These are phyloP conservation scores for Agrocybe chaxingu DNA, from an alignment of 768 basidiomycete species.

Conservation along the genomic window DNA sequence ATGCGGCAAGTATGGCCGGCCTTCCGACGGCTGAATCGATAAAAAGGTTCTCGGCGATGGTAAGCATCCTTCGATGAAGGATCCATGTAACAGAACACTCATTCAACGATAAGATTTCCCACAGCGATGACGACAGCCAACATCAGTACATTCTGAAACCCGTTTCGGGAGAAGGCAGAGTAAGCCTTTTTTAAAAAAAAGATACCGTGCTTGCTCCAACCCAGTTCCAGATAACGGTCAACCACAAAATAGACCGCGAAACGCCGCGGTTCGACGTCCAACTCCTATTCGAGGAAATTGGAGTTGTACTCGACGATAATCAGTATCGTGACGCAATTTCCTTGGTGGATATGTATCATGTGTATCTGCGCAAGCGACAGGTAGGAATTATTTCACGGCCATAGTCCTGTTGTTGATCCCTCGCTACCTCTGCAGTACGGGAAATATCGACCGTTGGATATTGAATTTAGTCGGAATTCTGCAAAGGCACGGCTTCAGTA, in stretches of 20 bases:
- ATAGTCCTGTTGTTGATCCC: constrained; percentile 12
- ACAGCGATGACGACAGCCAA: constrained; percentile 43
- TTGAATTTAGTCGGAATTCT: constrained; percentile 54
- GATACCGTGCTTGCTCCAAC: constrained; percentile 1
- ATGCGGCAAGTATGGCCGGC: constrained; percentile 75
- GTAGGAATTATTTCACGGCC: constrained; percentile 31
- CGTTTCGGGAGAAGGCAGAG: constrained; percentile 91
- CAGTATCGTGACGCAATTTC: constrained; percentile 95
- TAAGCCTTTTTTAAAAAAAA: constrained; percentile 29
- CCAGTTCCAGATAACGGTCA: constrained; percentile 66
- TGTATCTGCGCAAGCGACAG: constrained; percentile 83
- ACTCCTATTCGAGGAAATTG: constrained; percentile 90
- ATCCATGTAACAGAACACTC: neutral
- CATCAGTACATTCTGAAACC: constrained; percentile 97
- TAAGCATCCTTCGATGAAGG: constrained; percentile 23
- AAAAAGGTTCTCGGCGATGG: constrained; percentile 72
- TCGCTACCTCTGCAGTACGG: constrained; percentile 56
- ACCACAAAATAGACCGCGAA: constrained; percentile 68
- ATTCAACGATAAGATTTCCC: constrained; percentile 35
- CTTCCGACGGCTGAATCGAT: constrained; percentile 62
- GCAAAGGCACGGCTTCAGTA: constrained; percentile 73
- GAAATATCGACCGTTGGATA: constrained; percentile 69
- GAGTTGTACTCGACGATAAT: constrained; percentile 84
- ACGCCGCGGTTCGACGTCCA: constrained; percentile 86
- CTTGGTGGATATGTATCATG: constrained; percentile 94